phyloP scores from a whole-genome alignment of 192 early-diverging fungal genomes.

The Phycomyces nitens region DNA sequence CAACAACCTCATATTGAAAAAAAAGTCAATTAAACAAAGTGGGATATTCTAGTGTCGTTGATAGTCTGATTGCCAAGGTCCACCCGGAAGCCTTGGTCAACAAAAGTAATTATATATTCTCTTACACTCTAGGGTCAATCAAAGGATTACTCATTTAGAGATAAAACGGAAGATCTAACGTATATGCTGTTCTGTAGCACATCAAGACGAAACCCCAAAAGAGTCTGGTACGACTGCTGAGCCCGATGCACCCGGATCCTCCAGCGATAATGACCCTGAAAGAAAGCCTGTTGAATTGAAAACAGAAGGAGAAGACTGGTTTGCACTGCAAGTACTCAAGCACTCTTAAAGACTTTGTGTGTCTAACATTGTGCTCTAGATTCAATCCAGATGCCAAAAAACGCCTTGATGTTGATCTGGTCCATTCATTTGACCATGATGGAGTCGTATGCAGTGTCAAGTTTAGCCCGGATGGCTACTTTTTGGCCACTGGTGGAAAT shows the following conservation, averaged over 20 bases:
- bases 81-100: too few species aligned
- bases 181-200: neutral
- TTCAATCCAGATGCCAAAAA: constrained; percentile 67
- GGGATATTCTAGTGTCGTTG: too few species aligned
- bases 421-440: constrained; percentile 53
- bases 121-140: too few species aligned
- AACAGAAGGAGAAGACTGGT: constrained; percentile 83
- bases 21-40: too few species aligned
- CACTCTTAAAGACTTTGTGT: too few species aligned
- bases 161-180: too few species aligned
- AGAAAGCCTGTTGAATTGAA: constrained; percentile 67
- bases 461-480: constrained; percentile 89
- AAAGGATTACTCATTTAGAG: too few species aligned
- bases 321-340: constrained; percentile 60
- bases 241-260: constrained; percentile 11
- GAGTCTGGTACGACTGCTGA: neutral
- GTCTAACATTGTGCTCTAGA: constrained; percentile 10
- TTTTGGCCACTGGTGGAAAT: constrained; percentile 94
- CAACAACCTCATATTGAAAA: too few species aligned
- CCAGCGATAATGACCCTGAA: constrained; percentile 78
- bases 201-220: neutral
- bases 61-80: too few species aligned
- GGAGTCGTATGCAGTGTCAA: constrained; percentile 97
- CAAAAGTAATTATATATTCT: too few species aligned
- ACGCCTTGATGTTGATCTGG: constrained; percentile 58